Percentiles rank a stretch among this genome's conserved stretches.
Evolutionary conservation across 2,329 filamentous ascomycete species (phyloP).

Genomic region (Aureobasidium sp.): DNA sequence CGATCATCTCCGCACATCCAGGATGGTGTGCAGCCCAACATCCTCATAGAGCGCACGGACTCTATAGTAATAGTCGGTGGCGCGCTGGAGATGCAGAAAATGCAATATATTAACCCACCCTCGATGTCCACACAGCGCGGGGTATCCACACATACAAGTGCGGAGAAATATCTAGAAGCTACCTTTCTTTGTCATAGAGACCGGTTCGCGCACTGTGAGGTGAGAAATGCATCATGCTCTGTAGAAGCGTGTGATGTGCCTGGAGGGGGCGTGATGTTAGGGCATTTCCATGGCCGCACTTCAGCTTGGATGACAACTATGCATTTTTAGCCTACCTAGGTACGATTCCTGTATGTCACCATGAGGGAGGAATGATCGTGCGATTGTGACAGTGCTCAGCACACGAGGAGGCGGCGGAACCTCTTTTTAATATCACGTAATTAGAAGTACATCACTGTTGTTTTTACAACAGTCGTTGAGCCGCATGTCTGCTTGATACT

Average conservation of each 20-base stretch:
- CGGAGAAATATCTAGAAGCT: background rate
- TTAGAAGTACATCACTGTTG: background rate
- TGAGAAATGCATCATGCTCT: too few relatives aligned
- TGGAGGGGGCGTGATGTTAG: background rate
- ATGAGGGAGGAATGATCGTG: background rate
- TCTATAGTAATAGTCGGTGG: background rate
- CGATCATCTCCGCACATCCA: background rate
- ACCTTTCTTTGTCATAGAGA: background rate
- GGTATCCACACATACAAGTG: background rate
- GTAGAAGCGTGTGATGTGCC: background rate
- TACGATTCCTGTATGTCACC: background rate
- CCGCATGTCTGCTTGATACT: background rate
- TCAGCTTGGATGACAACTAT: background rate
- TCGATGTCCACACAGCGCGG: background rate
- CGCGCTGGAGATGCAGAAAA: background rate
- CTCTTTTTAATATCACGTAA: background rate
- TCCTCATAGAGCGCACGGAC: background rate
- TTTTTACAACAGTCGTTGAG: background rate
- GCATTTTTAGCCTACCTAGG: background rate
- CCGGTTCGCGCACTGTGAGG: background rate
- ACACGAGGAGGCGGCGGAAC: background rate
- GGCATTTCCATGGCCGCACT: background rate
- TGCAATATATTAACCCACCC: slow-evolving; percentile 12
- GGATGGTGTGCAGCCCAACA: background rate
- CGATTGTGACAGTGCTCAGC: background rate